A percentile compares a stretch with the other conserved stretches of the same genome.
Evolutionary conservation across 1,139 yeast species (phyloP).

Genomic region (Lodderomyces parapsilosis): DNA sequence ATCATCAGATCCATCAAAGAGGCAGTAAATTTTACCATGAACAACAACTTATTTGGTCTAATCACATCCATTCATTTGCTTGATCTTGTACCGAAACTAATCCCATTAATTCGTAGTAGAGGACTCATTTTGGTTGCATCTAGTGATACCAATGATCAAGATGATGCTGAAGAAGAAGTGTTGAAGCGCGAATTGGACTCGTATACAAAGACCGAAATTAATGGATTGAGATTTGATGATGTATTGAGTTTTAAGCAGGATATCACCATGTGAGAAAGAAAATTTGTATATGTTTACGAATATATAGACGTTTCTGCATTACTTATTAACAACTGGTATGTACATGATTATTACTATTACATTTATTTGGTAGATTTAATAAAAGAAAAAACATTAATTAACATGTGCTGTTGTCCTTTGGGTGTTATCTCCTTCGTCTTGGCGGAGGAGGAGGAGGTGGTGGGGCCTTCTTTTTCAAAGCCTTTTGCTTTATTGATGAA

Average conservation of each 20-base stretch:
- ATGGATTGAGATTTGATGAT: conserved; percentile 69
- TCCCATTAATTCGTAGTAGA: conserved; percentile 71
- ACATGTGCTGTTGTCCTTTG: neutral
- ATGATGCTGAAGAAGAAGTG: conserved; percentile 30
- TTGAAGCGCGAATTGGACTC: conserved; percentile 40
- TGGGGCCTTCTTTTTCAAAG: conserved; percentile 37
- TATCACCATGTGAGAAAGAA: conserved; percentile 38
- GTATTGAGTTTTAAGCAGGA: conserved; percentile 70
- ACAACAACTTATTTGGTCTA: conserved; percentile 81
- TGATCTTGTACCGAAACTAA: conserved; percentile 70
- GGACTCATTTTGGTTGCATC: conserved; percentile 84
- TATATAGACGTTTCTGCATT: neutral
- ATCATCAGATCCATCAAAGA: conserved; percentile 48
- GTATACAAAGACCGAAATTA: conserved; percentile 56
- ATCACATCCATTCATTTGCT: conserved; percentile 73
- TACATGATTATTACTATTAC: neutral
- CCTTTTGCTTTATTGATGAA: conserved; percentile 28
- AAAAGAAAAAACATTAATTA: too few relatives aligned
- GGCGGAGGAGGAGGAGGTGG: conserved; percentile 41
- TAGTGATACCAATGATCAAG: conserved; percentile 34
- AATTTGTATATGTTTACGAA: neutral
- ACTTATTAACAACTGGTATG: too few relatives aligned
- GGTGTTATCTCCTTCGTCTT: conserved; percentile 7
- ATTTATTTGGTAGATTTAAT: too few relatives aligned
- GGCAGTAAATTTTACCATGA: conserved; percentile 66